These are phyloP conservation scores for Cryptomeria japonica DNA, from an alignment of 75 land plant species.

Conservation along the genomic window DNA sequence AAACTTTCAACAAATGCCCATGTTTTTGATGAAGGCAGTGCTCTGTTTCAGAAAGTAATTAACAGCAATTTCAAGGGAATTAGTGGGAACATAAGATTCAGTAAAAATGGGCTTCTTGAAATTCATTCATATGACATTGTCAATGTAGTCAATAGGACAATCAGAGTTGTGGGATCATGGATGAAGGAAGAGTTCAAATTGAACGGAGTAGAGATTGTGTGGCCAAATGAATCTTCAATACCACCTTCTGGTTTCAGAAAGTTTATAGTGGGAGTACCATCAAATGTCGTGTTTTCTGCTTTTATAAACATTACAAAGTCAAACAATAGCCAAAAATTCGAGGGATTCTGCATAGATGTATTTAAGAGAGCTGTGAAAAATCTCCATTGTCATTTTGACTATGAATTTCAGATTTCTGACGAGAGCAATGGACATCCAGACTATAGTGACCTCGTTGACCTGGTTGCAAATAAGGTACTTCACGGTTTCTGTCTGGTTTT, in stretches of 20 bases:
- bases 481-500: not conserved
- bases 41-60: not conserved
- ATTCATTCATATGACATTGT: too few species aligned
- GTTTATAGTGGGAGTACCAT: constrained; percentile 33
- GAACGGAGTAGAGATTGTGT: too few species aligned
- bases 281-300: constrained; percentile 28
- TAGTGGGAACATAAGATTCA: not conserved
- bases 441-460: constrained; percentile 14
- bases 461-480: constrained; percentile 15
- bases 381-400: constrained; percentile 9
- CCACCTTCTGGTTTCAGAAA: constrained; percentile 22
- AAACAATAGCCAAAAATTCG: not conserved
- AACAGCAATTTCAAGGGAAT: not conserved
- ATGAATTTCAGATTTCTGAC: constrained; percentile 15
- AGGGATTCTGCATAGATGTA: constrained; percentile 34
- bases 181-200: too few species aligned
- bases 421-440: not conserved
- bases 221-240: not conserved
- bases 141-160: too few species aligned
- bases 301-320: constrained; percentile 26
- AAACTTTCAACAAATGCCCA: not conserved
- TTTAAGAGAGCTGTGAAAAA: not conserved
- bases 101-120: too few species aligned
- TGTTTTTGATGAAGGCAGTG: not conserved
- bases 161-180: too few species aligned